A percentile compares a stretch with the other conserved stretches of the same genome.
These are phyloP conservation scores for Cyberlindnera maclurae DNA, from an alignment of 805 yeast genomes.

Conservation along the genomic window DNA sequence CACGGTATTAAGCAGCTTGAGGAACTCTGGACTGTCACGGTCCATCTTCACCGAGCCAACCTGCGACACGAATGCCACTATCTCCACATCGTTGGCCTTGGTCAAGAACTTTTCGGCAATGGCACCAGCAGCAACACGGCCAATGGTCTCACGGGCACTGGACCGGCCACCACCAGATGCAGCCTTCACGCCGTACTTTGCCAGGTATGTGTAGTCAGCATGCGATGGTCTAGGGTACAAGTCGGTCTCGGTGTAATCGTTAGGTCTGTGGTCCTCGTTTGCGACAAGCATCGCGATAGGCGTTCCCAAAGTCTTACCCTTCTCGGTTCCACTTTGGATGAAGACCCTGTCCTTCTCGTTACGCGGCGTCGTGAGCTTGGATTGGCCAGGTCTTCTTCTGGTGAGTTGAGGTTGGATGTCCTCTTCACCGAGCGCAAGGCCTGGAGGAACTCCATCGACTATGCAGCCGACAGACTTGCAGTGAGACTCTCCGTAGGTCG, in stretches of 20 bases:
- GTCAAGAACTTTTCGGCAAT: slow-evolving; percentile 87
- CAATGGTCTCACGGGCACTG: slow-evolving; percentile 95
- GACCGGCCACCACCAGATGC: slow-evolving; percentile 97
- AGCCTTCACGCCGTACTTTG: slow-evolving; percentile 89
- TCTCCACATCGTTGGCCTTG: slow-evolving; percentile 76
- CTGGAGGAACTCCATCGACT: slow-evolving; percentile 98
- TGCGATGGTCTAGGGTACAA: slow-evolving; percentile 96
- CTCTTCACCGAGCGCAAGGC: slow-evolving; percentile 71
- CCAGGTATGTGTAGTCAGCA: slow-evolving; percentile 90
- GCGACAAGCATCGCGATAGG: slow-evolving; percentile 91
- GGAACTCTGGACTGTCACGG: slow-evolving; percentile 66
- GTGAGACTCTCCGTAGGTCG: slow-evolving; percentile 98
- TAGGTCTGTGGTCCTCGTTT: slow-evolving; percentile 95
- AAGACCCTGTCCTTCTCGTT: slow-evolving; percentile 90
- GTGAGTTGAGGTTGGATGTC: slow-evolving; percentile 95
- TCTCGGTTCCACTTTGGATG: slow-evolving; percentile 92
- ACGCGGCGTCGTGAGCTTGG: slow-evolving; percentile 87
- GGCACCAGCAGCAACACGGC: slow-evolving; percentile 98
- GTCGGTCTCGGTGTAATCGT: slow-evolving; percentile 93
- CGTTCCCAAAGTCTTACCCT: slow-evolving; percentile 85
- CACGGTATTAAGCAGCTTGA: slow-evolving; percentile 59
- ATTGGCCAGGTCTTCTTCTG: slow-evolving; percentile 97
- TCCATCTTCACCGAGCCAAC: slow-evolving; percentile 79
- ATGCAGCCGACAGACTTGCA: slow-evolving; percentile 97
- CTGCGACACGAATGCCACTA: slow-evolving; percentile 93